These are phyloP conservation scores for Sarocladiaceae sp. DNA, from an alignment of 2,329 filamentous ascomycete genomes.

Conservation along the genomic window DNA sequence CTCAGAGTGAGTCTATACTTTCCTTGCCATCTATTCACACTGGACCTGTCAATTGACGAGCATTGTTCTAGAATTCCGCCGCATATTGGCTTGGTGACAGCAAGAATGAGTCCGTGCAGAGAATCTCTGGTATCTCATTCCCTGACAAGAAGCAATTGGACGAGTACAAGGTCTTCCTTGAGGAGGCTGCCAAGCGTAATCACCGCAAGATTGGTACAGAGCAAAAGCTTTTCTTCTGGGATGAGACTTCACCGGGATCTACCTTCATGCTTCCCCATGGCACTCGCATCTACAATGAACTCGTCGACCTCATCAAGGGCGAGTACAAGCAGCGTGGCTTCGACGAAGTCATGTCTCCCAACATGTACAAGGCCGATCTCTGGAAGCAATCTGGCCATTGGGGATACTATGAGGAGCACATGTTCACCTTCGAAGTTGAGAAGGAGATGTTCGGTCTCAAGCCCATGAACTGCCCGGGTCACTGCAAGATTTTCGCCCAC, in stretches of 20 bases:
- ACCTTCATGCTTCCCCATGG: slow-evolving; percentile 92
- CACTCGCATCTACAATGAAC: slow-evolving; percentile 86
- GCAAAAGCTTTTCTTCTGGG: slow-evolving; percentile 97
- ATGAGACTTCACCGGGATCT: slow-evolving; percentile 87
- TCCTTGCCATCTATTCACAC: neutral
- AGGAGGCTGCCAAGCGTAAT: slow-evolving; percentile 96
- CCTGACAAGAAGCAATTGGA: slow-evolving; percentile 94
- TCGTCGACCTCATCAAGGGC: slow-evolving; percentile 74
- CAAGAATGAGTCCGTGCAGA: slow-evolving; percentile 90
- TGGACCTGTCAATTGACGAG: slow-evolving; percentile 16
- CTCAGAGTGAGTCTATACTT: slow-evolving; percentile 56
- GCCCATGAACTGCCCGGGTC: slow-evolving; percentile 97
- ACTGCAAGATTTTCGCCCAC: slow-evolving; percentile 83
- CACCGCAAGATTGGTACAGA: slow-evolving; percentile 91
- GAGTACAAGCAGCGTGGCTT: slow-evolving; percentile 95
- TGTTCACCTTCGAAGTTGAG: slow-evolving; percentile 73
- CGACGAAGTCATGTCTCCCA: slow-evolving; percentile 91
- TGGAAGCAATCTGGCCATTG: slow-evolving; percentile 97
- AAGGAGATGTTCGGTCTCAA: slow-evolving; percentile 74
- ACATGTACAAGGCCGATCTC: slow-evolving; percentile 86
- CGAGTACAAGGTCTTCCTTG: slow-evolving; percentile 90
- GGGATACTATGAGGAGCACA: slow-evolving; percentile 82
- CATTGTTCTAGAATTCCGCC: slow-evolving; percentile 52
- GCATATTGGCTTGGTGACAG: slow-evolving; percentile 95
- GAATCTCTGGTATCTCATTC: slow-evolving; percentile 93